Conservation (phyloP, 768 basidiomycete species). For the Neoboletus subvelutipes region DNA sequence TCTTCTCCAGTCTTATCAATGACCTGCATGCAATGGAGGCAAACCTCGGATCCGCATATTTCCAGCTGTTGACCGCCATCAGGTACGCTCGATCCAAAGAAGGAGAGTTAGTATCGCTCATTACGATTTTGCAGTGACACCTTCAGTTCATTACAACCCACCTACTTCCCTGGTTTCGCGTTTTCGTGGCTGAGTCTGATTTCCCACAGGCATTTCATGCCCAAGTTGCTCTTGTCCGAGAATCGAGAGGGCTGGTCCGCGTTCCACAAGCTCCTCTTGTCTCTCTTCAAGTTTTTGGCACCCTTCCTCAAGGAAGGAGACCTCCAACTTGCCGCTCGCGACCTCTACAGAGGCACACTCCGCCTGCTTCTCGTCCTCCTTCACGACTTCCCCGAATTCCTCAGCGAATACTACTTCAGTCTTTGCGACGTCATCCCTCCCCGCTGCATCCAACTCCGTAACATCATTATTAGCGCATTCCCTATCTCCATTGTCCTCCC, state of each 20-base stretch:
- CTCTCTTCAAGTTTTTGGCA: slow-evolving; percentile 91
- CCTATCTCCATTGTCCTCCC: slow-evolving; percentile 79
- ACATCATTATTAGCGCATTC: slow-evolving; percentile 95
- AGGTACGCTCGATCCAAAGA: slow-evolving; percentile 48
- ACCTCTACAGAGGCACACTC: slow-evolving; percentile 87
- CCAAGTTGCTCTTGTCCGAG: slow-evolving; percentile 83
- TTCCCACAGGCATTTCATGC: slow-evolving; percentile 97
- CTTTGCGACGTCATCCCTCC: slow-evolving; percentile 92
- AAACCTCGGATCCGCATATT: slow-evolving; percentile 85
- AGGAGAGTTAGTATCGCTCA: neutral
- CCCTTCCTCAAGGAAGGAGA: slow-evolving; percentile 87
- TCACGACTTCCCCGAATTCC: slow-evolving; percentile 98
- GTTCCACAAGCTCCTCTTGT: slow-evolving; percentile 91
- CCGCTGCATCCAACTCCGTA: slow-evolving; percentile 92
- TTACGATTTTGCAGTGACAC: slow-evolving; percentile 63
- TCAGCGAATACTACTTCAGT: slow-evolving; percentile 95
- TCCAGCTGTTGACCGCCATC: slow-evolving; percentile 82
- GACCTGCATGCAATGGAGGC: slow-evolving; percentile 87
- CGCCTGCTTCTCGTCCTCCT: slow-evolving; percentile 91
- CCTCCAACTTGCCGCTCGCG: slow-evolving; percentile 75
- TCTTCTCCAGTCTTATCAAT: slow-evolving; percentile 94
- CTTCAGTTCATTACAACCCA: slow-evolving; percentile 93
- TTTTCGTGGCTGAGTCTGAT: slow-evolving; percentile 98
- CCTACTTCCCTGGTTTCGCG: slow-evolving; percentile 95
- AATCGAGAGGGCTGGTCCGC: slow-evolving; percentile 96